Base-by-base conservation (phyloP, 805 yeast genomes). In the Metschnikowia noctiluminum region DNA sequence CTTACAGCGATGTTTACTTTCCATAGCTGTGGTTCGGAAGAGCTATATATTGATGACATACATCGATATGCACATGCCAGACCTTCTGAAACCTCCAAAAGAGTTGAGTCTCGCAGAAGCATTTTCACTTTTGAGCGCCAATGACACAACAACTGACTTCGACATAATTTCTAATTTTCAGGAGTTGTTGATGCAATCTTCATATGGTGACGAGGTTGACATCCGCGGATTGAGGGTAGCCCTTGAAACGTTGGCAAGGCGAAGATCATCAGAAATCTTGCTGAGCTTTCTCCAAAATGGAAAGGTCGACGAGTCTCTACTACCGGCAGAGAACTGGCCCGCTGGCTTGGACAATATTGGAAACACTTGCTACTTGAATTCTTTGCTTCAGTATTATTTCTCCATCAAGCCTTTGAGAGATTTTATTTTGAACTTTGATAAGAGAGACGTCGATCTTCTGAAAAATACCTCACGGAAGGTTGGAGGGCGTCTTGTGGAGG, bases 281-380 rank as follows among this genome's bases (percentile, higher is more conserved):
- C 60, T 62, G 4, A 74, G 81, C 11, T 89, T 76, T 57, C 66
- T 89, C 31, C 71, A 70, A 36, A 74, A 81, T 0, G 96, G 96
- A 0, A 66, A 76, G 16, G 69, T 85, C 35, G 88, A 85, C 61
- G 77, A 82, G 5, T 68, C 76, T 9, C 64, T 87, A 15, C 56
- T 72, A 13, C 84, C 90, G 0, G 78, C 81, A 0, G 83, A 79
- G 13, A 77, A 80, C 43, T 84, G 92, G 80, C 99, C 99, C 0
- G 88, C 89, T 3, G 99, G 99, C 0, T 74, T 94, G 61, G 88
- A 86, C 65, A 94, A 94, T 62, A 91, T 90, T 53, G 99, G 99
- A 26, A 94, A 94, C 63, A 92, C 99, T 0, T 94, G 99, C 66
- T 61, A 61, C 44, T 73, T 94, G 64, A 92, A 94, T 63, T 92